A percentile compares a stretch with the other conserved stretches of the same genome.
Conservation (phyloP, 768 basidiomycete genomes). For the Dentipellis sp. region DNA sequence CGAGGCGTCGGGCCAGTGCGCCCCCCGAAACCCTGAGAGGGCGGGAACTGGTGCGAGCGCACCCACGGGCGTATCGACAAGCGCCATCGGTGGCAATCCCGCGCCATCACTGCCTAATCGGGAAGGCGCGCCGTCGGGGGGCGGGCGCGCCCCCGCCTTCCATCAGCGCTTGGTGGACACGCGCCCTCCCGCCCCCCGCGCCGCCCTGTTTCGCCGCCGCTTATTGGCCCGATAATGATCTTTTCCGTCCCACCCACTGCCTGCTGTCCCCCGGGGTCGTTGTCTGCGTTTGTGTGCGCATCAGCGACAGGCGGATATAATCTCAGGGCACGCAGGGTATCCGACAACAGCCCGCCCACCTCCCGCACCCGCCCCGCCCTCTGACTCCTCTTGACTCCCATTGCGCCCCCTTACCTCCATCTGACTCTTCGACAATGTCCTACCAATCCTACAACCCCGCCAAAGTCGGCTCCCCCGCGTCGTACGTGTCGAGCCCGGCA, state of each 20-base stretch:
- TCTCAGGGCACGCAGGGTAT: background rate
- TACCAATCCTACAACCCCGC: conserved; percentile 6
- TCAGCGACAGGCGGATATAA: conserved; percentile 1
- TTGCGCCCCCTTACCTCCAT: conserved; percentile 1
- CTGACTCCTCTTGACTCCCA: conserved; percentile 4
- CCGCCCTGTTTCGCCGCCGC: background rate
- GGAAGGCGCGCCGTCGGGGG: background rate
- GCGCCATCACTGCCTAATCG: background rate
- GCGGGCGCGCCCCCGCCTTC: background rate
- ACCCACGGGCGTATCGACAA: background rate
- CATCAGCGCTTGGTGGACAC: background rate
- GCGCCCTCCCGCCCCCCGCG: background rate
- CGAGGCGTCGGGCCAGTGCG: background rate
- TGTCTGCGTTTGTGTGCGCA: background rate
- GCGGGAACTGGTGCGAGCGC: background rate
- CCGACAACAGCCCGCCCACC: background rate
- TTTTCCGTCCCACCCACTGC: background rate
- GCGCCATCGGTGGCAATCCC: background rate
- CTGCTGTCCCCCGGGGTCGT: background rate
- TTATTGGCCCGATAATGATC: background rate
- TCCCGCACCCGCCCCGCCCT: background rate
- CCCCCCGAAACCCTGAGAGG: background rate
- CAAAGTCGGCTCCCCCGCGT: background rate
- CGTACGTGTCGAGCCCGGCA: conserved; percentile 10
- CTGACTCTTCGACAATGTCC: conserved; percentile 1